Evolutionary conservation across 768 basidiomycete species (phyloP).

Genomic region (Panus rudis): DNA sequence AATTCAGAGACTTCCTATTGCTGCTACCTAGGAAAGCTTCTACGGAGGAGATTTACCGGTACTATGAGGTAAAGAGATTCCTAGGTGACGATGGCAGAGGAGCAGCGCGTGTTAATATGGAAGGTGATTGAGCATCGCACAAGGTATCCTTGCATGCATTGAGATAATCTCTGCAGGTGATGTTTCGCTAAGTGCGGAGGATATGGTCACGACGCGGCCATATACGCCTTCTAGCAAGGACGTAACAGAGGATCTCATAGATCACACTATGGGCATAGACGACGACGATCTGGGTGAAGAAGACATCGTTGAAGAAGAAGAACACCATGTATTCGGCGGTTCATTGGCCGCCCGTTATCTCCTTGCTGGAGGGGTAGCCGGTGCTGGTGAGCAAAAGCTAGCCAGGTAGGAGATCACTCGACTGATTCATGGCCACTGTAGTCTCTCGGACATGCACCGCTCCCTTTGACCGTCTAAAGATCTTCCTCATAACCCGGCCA

Average conservation of each 20-base stretch:
- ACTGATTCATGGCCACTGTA: slow-evolving; percentile 23
- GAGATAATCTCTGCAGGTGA: slow-evolving; percentile 45
- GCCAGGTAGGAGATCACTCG: neutral
- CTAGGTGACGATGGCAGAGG: slow-evolving; percentile 73
- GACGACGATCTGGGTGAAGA: slow-evolving; percentile 32
- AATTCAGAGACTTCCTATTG: slow-evolving; percentile 87
- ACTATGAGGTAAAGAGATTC: slow-evolving; percentile 64
- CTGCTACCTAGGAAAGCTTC: slow-evolving; percentile 78
- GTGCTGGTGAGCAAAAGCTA: slow-evolving; percentile 61
- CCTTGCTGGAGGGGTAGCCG: slow-evolving; percentile 89
- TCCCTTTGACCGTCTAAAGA: slow-evolving; percentile 93
- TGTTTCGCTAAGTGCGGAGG: slow-evolving; percentile 71
- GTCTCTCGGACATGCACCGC: slow-evolving; percentile 96
- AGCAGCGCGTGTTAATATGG: slow-evolving; percentile 78
- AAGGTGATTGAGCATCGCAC: slow-evolving; percentile 52
- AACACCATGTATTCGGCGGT: slow-evolving; percentile 55
- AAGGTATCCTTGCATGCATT: neutral
- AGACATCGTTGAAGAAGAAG: slow-evolving; percentile 49
- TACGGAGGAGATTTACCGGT: slow-evolving; percentile 78
- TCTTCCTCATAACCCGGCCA: slow-evolving; percentile 89
- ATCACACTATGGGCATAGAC: slow-evolving; percentile 31
- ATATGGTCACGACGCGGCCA: slow-evolving; percentile 35
- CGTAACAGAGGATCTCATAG: slow-evolving; percentile 19
- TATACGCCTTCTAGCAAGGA: slow-evolving; percentile 6
- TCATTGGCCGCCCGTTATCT: slow-evolving; percentile 82